Percentiles rank a stretch among this genome's conserved stretches.
These are phyloP conservation scores for Paramecium pentaurelia DNA, from an alignment of 73 alveolate genomes.

Conservation along the genomic window DNA sequence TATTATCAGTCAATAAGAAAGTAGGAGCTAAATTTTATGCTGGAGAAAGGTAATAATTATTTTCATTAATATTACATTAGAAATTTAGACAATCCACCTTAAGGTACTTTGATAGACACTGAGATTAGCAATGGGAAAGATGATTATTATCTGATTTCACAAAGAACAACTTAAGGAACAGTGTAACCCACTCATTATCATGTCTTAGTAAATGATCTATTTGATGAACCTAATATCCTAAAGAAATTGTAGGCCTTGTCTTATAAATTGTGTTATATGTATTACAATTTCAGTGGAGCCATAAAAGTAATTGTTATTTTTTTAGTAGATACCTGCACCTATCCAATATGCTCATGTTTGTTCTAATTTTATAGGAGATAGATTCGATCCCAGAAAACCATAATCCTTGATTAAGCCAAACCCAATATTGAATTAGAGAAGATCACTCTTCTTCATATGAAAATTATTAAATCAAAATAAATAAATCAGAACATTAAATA, in stretches of 20 bases:
- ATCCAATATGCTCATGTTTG: slow-evolving; percentile 90
- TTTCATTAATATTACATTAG: neutral
- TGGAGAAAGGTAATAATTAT: slow-evolving; percentile 49
- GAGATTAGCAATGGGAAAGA: slow-evolving; percentile 79
- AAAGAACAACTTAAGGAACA: slow-evolving; percentile 90
- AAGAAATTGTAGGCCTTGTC: slow-evolving; percentile 71
- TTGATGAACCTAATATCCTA: slow-evolving; percentile 72
- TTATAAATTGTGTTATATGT: slow-evolving; percentile 87
- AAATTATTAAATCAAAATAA: neutral
- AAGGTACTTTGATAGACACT: slow-evolving; percentile 90
- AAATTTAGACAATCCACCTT: slow-evolving; percentile 75
- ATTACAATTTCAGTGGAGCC: slow-evolving; percentile 94
- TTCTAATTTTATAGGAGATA: slow-evolving; percentile 84
- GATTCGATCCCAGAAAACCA: slow-evolving; percentile 60
- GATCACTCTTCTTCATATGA: slow-evolving; percentile 35
- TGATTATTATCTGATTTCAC: slow-evolving; percentile 94
- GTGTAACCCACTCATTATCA: slow-evolving; percentile 94
- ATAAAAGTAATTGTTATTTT: slow-evolving; percentile 64
- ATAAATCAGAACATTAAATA: neutral
- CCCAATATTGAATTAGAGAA: slow-evolving; percentile 11
- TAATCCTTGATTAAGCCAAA: slow-evolving; percentile 45
- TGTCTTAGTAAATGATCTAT: slow-evolving; percentile 74
- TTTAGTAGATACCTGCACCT: slow-evolving; percentile 78
- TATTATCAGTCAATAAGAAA: slow-evolving; percentile 64
- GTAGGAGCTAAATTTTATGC: slow-evolving; percentile 75